phyloP scores from a whole-genome alignment of 306 rosid genomes.

The Prunus campanulata region DNA sequence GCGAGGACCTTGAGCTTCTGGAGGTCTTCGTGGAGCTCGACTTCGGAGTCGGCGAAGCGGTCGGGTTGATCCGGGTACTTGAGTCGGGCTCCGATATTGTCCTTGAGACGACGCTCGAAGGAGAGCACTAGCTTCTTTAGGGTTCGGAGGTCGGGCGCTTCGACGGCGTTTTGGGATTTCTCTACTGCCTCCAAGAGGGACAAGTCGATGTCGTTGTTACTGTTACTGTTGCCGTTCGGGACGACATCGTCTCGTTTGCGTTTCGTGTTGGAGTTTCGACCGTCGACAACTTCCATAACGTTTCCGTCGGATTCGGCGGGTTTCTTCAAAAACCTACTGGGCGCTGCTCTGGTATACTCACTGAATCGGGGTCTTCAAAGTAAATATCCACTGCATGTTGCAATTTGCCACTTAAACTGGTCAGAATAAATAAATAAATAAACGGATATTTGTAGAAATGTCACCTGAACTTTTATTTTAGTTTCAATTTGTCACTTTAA shows the following conservation, averaged over 20 bases:
- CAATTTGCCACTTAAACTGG: no score
- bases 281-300: conserved; percentile 43
- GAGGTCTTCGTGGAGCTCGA: conserved; percentile 90
- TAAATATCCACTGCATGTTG: no score
- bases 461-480: no score
- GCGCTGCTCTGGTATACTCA: no score
- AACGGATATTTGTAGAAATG: no score
- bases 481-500: no score
- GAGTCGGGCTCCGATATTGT: conserved; percentile 87
- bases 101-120: conserved; percentile 87
- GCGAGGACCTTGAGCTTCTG: conserved; percentile 81
- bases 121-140: conserved; percentile 75
- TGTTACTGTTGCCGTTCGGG: conserved; percentile 27
- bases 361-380: no score
- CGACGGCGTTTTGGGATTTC: conserved; percentile 59
- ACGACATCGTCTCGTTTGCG: conserved; percentile 60
- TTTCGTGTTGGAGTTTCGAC: conserved; percentile 43
- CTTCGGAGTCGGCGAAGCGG: conserved; percentile 85
- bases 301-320: background rate
- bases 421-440: no score
- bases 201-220: conserved; percentile 40
- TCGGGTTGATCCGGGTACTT: conserved; percentile 86
- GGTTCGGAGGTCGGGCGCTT: conserved; percentile 61
- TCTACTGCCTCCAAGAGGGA: conserved; percentile 80
- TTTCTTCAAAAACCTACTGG: background rate